These are phyloP conservation scores for Scheffersomyces amazonensis DNA, from an alignment of 805 yeast species.

Conservation along the genomic window DNA sequence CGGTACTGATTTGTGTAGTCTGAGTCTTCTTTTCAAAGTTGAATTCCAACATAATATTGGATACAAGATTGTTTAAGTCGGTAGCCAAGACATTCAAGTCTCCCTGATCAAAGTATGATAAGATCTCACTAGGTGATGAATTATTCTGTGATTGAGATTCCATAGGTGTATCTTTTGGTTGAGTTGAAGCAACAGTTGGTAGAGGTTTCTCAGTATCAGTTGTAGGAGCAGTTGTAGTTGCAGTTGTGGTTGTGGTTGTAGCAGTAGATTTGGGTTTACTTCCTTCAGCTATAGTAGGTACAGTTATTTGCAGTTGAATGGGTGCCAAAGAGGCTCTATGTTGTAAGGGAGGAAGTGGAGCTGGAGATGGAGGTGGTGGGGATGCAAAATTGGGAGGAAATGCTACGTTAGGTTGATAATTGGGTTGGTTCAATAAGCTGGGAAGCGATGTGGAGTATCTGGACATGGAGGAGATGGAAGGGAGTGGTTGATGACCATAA, in stretches of 20 bases:
- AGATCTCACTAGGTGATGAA: constrained; percentile 3
- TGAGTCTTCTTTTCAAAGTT: constrained; percentile 17
- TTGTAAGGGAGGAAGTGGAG: background rate
- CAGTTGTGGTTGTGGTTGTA: background rate
- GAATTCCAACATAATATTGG: constrained; percentile 33
- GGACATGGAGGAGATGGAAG: too few species aligned
- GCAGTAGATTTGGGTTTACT: background rate
- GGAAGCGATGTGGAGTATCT: too few species aligned
- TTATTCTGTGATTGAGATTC: background rate
- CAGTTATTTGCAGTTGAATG: background rate
- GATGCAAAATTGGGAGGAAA: too few species aligned
- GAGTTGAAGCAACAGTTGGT: background rate
- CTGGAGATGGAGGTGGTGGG: background rate
- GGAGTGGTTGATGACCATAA: too few species aligned
- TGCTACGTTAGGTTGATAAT: too few species aligned
- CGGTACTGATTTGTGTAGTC: constrained; percentile 6
- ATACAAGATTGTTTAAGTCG: constrained; percentile 40
- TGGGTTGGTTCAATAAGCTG: too few species aligned
- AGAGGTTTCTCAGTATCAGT: background rate
- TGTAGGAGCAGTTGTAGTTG: constrained; percentile 1
- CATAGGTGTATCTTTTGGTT: background rate
- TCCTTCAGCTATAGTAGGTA: background rate
- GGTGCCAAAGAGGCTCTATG: background rate
- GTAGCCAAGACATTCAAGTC: constrained; percentile 36
- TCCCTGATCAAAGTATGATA: constrained; percentile 16